Percentiles rank a stretch among this genome's conserved stretches.
Evolutionary conservation across 176 grass and related monocot species (phyloP).

Genomic region (Ananas comosus): DNA sequence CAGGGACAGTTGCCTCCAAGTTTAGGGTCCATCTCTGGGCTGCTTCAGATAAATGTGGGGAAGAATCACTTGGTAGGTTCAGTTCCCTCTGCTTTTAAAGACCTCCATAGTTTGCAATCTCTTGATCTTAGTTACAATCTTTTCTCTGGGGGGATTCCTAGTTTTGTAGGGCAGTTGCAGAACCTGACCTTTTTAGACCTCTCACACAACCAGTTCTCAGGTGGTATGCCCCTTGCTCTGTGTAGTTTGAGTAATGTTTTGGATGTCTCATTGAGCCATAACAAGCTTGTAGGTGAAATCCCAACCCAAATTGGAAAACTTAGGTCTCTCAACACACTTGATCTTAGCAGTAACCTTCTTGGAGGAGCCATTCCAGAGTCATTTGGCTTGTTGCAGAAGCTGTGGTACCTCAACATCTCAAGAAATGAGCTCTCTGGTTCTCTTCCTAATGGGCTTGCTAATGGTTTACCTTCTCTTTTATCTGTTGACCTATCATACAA

Average conservation of each 20-base stretch:
- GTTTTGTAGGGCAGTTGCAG: conserved; percentile 42
- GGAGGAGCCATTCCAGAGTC: conserved; percentile 49
- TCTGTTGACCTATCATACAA: conserved; percentile 39
- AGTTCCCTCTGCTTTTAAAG: conserved; percentile 37
- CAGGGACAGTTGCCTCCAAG: conserved; percentile 40
- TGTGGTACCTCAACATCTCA: conserved; percentile 70
- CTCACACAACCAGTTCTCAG: conserved; percentile 63
- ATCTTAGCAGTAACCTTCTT: conserved; percentile 37
- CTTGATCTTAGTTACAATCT: conserved; percentile 54
- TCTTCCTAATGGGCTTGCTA: conserved; percentile 25
- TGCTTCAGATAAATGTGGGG: conserved; percentile 68
- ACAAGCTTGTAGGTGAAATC: conserved; percentile 45
- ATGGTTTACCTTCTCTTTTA: conserved; percentile 36
- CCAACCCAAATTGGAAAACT: conserved; percentile 44
- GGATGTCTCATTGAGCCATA: conserved; percentile 42
- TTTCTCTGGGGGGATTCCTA: conserved; percentile 40
- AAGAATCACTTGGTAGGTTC: conserved; percentile 39
- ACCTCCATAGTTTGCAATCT: conserved; percentile 35
- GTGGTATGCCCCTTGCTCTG: conserved; percentile 52
- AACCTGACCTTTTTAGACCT: conserved; percentile 54
- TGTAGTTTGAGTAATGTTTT: conserved; percentile 26
- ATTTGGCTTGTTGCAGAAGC: conserved; percentile 35
- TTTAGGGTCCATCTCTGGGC: conserved; percentile 27
- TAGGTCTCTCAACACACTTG: conserved; percentile 42
- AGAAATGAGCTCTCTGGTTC: conserved; percentile 37